Evolutionary conservation across 2,329 filamentous ascomycete species (phyloP).

Genomic region (Alternaria sp.): DNA sequence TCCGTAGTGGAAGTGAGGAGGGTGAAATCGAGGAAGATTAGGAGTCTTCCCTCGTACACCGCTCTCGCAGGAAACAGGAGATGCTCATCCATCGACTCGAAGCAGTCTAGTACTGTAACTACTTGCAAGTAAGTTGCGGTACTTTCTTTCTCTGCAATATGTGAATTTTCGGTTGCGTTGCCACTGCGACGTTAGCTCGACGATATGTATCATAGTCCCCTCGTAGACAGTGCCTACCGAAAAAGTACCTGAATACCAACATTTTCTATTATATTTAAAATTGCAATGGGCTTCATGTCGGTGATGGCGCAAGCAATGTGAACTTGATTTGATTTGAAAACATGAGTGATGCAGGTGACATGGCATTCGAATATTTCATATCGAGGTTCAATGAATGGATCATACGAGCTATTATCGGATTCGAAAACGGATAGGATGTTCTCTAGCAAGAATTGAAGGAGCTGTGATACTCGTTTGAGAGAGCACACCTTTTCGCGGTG

Average conservation of each 20-base stretch:
- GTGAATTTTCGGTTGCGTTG: not conserved
- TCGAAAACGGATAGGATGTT: too few relatives aligned
- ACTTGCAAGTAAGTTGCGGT: conserved; percentile 15
- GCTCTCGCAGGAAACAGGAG: conserved; percentile 6
- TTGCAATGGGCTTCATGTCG: not conserved
- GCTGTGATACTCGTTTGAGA: too few relatives aligned
- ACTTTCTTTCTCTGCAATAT: conserved; percentile 2
- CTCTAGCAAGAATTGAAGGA: too few relatives aligned
- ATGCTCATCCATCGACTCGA: not conserved
- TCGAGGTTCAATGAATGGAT: too few relatives aligned
- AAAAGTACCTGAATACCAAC: not conserved
- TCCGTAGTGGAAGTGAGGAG: conserved; percentile 92
- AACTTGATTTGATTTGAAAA: not conserved
- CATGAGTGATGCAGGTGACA: not conserved
- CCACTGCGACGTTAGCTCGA: not conserved
- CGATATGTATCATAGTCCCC: conserved; percentile 1
- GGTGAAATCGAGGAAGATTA: conserved; percentile 90
- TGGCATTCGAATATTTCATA: too few relatives aligned
- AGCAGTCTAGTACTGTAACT: not conserved
- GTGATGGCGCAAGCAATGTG: not conserved
- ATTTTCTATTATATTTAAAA: not conserved
- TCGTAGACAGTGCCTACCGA: not conserved
- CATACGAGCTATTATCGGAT: too few relatives aligned
- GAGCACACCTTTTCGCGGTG: too few relatives aligned
- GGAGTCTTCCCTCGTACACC: conserved; percentile 15